Conservation (phyloP, 345 rosid genomes). For the Euphorbia lathyris region DNA sequence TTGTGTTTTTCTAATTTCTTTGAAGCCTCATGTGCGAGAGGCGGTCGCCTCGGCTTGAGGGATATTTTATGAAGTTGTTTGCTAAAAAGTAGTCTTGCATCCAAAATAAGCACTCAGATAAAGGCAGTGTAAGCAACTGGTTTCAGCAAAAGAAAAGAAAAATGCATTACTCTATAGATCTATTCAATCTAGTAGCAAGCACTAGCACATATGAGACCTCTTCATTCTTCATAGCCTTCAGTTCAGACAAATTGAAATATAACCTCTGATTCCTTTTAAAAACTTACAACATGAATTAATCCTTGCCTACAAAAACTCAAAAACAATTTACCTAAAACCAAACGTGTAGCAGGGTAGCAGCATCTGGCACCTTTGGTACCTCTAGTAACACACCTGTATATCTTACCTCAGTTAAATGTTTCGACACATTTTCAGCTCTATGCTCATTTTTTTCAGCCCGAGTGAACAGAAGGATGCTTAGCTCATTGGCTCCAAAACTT, state of each 20-base stretch:
- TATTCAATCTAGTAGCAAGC: neutral
- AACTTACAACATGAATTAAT: neutral
- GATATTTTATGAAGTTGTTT: no score
- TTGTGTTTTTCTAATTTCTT: no score
- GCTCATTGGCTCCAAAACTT: neutral
- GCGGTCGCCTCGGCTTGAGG: no score
- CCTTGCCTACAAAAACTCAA: neutral
- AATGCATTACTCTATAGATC: neutral
- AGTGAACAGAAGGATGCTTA: neutral
- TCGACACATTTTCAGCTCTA: neutral
- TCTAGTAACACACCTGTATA: neutral
- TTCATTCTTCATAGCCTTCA: no score
- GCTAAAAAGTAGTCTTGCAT: no score
- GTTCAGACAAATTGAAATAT: neutral
- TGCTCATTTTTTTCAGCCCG: neutral
- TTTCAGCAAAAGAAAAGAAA: neutral
- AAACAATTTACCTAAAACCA: neutral
- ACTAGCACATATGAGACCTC: neutral
- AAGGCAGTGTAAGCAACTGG: neutral
- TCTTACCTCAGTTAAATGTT: neutral
- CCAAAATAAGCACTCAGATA: neutral
- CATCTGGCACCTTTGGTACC: neutral
- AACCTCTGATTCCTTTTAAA: neutral
- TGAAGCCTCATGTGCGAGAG: no score
- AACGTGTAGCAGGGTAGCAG: neutral